phyloP scores from a whole-genome alignment of 2,329 filamentous ascomycete genomes.

The Xylogone sp. region DNA sequence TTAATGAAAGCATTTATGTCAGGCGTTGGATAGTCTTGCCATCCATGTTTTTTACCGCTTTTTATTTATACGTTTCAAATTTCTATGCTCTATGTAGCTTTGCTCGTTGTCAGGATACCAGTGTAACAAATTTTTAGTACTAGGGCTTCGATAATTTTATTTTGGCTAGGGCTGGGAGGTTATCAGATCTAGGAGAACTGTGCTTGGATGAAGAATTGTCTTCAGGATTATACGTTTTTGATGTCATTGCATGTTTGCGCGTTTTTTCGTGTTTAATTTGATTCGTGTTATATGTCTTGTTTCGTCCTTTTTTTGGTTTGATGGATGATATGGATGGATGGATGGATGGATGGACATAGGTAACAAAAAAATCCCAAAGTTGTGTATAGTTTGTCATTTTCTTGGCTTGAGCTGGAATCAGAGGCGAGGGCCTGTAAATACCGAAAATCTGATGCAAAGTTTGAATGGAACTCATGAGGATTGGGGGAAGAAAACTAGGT shows the following conservation, averaged over 20 bases:
- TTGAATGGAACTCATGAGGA: slow-evolving; percentile 2
- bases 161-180: not conserved
- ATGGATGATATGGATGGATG: not conserved
- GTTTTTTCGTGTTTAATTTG: not conserved
- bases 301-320: too few relatives aligned
- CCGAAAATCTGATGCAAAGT: slow-evolving; percentile 13
- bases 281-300: too few relatives aligned
- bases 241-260: not conserved
- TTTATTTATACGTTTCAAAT: not conserved
- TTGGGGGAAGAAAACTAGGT: too few relatives aligned
- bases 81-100: not conserved
- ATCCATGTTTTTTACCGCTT: not conserved
- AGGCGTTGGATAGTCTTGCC: not conserved
- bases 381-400: slow-evolving; percentile 16
- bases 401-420: slow-evolving; percentile 14
- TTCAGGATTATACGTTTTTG: too few relatives aligned
- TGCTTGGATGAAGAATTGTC: too few relatives aligned
- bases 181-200: not conserved
- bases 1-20: not conserved
- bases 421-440: slow-evolving; percentile 17
- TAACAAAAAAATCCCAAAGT: slow-evolving; percentile 1
- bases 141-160: not conserved
- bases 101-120: not conserved
- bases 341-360: too few relatives aligned
- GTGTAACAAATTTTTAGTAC: not conserved